Base-by-base conservation (phyloP, 148 eudicot genomes). In the Rhododendron mucronatum region DNA sequence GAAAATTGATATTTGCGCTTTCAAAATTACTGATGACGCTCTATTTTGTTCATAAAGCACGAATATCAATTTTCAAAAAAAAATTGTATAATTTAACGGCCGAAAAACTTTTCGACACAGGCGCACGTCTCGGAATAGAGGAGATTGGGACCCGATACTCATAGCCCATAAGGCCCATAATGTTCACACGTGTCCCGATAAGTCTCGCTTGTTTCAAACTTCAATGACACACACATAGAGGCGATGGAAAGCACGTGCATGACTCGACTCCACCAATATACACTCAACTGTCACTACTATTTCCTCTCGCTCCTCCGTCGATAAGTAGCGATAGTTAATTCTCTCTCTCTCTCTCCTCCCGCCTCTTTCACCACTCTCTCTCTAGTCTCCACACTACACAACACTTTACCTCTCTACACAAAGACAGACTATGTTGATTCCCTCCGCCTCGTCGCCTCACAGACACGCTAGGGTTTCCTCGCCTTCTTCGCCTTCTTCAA, bases 361-460 rank as follows among this genome's bases (percentile, higher is more conserved):
- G 3, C 47, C 47, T 77, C 78, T 51, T 30, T 71, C 39, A 6
- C 35, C 47, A 39, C 82, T 23, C 65, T 41, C 48, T 47, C 79
- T 81, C 63, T 57, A 37, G 39, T 3, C 75, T 28, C 39, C 5
- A 59, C 37, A n/a, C 37, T 28, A 67, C 35, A 28, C 74, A 55
- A 53, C 20, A 53, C 63, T 57, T 71, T 30, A 33, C 76, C 74
- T 28, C 75, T 71, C 39, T 14, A 5, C 74, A 23, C 69, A 65
- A 16, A 67, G 33, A 75, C 53, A 5, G 41, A 20, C 87, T 20
- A 89, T 89, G 91, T 83, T 63, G 65, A 84, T 85, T 78, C 85
- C 78, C 84, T 89, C 89, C 13, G 50, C 86, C 13, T 85, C 89
- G 59, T 84, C 89, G 48, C 86, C 89, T 35, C 73, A 81, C 80